A percentile compares a stretch with the other conserved stretches of the same genome.
Evolutionary conservation across 208 protist species (phyloP).

Genomic region (Tritrichomonas musculus): DNA sequence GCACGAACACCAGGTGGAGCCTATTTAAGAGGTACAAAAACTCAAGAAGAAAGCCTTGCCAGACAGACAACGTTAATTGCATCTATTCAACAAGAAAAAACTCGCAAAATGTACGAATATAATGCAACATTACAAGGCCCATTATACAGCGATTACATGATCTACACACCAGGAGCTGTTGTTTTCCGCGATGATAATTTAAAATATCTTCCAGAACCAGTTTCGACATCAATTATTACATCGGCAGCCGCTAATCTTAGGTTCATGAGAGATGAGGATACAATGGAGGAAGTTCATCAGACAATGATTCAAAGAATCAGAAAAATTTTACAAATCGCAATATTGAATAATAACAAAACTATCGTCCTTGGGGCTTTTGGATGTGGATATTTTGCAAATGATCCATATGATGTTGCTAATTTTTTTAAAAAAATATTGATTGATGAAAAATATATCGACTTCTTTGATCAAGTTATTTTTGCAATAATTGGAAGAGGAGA

Average conservation of each 20-base stretch:
- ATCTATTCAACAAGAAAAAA: too few relatives aligned
- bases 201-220: not conserved
- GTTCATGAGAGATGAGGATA: too few relatives aligned
- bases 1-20: constrained; percentile 2
- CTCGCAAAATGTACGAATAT: not conserved
- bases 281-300: not conserved
- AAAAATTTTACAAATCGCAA: not conserved
- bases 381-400: not conserved
- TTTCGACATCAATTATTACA: not conserved
- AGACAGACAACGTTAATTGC: not conserved
- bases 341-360: not conserved
- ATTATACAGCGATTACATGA: constrained; percentile 23
- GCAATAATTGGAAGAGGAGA: not conserved
- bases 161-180: not conserved
- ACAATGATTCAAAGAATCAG: not conserved
- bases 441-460: not conserved
- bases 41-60: not conserved
- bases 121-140: not conserved
- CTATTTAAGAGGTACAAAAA: not conserved
- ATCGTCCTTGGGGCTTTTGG: not conserved
- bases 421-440: not conserved
- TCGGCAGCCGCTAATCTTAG: not conserved
- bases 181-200: not conserved
- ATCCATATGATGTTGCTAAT: not conserved
- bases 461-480: not conserved